Evolutionary conservation across 805 yeast species (phyloP).

Genomic region (Wickerhamomyces alni): DNA sequence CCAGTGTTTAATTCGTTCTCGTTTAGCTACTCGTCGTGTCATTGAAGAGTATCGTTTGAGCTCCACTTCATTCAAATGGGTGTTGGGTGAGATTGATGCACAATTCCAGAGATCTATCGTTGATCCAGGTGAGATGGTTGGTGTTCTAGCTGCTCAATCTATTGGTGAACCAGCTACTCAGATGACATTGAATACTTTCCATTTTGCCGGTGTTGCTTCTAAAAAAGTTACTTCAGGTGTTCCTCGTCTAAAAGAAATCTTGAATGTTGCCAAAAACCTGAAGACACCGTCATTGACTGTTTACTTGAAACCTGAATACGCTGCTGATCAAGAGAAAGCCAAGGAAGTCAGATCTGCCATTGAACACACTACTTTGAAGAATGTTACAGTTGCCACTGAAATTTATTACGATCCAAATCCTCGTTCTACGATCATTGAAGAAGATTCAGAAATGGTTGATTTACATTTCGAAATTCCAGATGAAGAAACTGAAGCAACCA

Average conservation of each 20-base stretch:
- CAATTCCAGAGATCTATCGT: slow-evolving; percentile 90
- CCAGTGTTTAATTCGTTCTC: slow-evolving; percentile 88
- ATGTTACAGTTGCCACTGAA: slow-evolving; percentile 96
- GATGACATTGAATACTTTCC: slow-evolving; percentile 96
- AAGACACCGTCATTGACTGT: slow-evolving; percentile 99
- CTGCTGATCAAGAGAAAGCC: slow-evolving; percentile 88
- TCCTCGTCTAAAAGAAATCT: slow-evolving; percentile 95
- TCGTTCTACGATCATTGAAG: slow-evolving; percentile 90
- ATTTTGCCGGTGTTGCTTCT: slow-evolving; percentile 95
- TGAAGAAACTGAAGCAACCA: slow-evolving; percentile 90
- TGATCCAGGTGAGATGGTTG: slow-evolving; percentile 98
- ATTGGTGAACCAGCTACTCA: slow-evolving; percentile 99
- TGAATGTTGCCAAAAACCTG: slow-evolving; percentile 96
- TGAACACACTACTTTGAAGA: slow-evolving; percentile 91
- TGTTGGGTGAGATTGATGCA: slow-evolving; percentile 85
- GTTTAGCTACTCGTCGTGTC: slow-evolving; percentile 86
- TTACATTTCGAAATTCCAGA: slow-evolving; percentile 97
- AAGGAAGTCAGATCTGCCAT: slow-evolving; percentile 94
- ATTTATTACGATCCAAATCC: slow-evolving; percentile 98
- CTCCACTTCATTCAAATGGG: slow-evolving; percentile 91
- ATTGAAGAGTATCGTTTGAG: slow-evolving; percentile 85
- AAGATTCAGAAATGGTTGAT: slow-evolving; percentile 95
- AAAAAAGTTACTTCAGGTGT: slow-evolving; percentile 96
- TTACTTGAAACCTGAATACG: slow-evolving; percentile 74
- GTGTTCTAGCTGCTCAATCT: slow-evolving; percentile 95